Conservation (phyloP, 1,284 basidiomycete genomes). For the Agaricales sp. region DNA sequence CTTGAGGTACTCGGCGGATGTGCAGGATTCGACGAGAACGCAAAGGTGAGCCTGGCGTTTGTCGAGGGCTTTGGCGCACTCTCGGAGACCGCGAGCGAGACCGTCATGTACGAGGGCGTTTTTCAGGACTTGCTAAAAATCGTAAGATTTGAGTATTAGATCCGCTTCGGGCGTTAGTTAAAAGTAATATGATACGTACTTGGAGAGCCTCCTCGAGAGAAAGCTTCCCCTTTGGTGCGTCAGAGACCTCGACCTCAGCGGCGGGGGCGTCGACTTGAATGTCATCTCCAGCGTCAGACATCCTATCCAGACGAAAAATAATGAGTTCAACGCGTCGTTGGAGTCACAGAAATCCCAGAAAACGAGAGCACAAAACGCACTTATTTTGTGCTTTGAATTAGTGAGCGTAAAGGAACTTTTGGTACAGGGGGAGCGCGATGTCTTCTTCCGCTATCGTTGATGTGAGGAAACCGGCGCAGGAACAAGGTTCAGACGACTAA, state of each 20-base stretch:
- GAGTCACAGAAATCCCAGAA: too few species aligned
- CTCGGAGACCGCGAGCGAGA: slow-evolving; percentile 95
- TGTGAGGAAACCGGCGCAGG: slow-evolving; percentile 31
- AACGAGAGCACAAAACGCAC: slow-evolving; percentile 22
- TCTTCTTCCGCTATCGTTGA: slow-evolving; percentile 93
- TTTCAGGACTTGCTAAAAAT: slow-evolving; percentile 79
- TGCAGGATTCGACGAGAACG: slow-evolving; percentile 98
- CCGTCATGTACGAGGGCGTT: slow-evolving; percentile 97
- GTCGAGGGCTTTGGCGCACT: slow-evolving; percentile 97
- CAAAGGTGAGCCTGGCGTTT: slow-evolving; percentile 98
- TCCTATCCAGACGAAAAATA: slow-evolving; percentile 20
- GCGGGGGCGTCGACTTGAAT: slow-evolving; percentile 65
- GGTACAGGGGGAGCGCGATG: slow-evolving; percentile 39
- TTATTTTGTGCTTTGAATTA: slow-evolving; percentile 25
- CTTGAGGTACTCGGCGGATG: slow-evolving; percentile 99
- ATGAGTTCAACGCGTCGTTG: background rate
- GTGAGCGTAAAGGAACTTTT: slow-evolving; percentile 22
- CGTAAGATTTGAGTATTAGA: slow-evolving; percentile 4
- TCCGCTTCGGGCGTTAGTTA: too few species aligned
- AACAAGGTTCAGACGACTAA: slow-evolving; percentile 30
- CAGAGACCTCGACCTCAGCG: slow-evolving; percentile 79
- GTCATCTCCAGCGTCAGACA: slow-evolving; percentile 99
- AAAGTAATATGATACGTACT: slow-evolving; percentile 31
- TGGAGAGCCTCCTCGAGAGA: slow-evolving; percentile 97
- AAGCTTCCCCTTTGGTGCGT: slow-evolving; percentile 90